Evolutionary conservation across 2,329 filamentous ascomycete species (phyloP).

Genomic region (Hypoxylon sp.): DNA sequence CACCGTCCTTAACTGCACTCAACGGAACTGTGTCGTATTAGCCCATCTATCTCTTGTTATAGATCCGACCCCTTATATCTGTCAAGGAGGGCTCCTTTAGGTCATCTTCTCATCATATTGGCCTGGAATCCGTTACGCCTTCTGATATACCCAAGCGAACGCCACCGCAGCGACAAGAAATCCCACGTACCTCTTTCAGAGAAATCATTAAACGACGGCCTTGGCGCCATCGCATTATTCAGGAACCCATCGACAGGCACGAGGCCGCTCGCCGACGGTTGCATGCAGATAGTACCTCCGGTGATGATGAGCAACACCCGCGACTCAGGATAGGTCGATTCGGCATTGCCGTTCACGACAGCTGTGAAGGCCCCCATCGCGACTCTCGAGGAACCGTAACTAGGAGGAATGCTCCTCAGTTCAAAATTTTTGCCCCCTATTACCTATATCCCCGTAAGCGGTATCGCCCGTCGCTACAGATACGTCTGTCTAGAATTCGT

Average conservation of each 20-base stretch:
- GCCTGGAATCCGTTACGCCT: background rate
- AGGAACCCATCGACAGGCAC: conserved; percentile 86
- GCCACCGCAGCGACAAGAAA: background rate
- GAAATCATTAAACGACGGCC: conserved; percentile 88
- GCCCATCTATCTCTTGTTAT: background rate
- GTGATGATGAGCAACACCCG: conserved; percentile 92
- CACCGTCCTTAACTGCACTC: conserved; percentile 66
- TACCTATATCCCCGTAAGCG: background rate
- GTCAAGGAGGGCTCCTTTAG: background rate
- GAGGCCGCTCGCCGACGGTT: conserved; percentile 82
- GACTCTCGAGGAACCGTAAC: background rate
- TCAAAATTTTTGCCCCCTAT: background rate
- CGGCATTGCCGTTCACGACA: conserved; percentile 44
- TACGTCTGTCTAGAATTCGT: background rate
- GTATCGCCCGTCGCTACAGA: background rate
- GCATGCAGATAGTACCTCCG: conserved; percentile 93
- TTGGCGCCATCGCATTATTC: conserved; percentile 83
- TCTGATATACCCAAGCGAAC: background rate
- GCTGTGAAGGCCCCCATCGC: conserved; percentile 49
- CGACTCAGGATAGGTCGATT: conserved; percentile 74
- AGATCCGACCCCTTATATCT: background rate
- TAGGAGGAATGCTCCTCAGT: background rate
- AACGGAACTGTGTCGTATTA: conserved; percentile 59
- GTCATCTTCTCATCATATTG: background rate
- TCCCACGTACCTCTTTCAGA: conserved; percentile 63